phyloP scores from a whole-genome alignment of 345 rosid species.

The Brassica cretica region DNA sequence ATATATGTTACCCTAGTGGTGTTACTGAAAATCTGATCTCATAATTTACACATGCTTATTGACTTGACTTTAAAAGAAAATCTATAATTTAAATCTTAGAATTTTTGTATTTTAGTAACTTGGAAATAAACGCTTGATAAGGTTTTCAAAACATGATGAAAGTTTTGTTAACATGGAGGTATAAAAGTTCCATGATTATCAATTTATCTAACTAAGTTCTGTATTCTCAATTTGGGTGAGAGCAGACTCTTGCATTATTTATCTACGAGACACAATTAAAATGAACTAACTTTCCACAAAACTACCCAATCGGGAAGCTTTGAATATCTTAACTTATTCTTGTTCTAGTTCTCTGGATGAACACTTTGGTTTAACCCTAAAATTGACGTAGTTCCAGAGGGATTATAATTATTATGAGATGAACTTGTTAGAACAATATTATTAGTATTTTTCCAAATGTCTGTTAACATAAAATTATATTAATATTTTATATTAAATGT shows the following conservation, averaged over 20 bases:
- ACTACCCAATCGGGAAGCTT: too few species aligned
- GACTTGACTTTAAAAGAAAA: neutral
- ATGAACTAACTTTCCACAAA: neutral
- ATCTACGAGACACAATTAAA: neutral
- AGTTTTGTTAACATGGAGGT: neutral
- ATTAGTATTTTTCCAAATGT: too few species aligned
- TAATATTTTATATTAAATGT: too few species aligned
- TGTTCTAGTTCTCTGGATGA: neutral
- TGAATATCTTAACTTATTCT: too few species aligned
- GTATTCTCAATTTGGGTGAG: neutral
- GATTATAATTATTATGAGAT: neutral
- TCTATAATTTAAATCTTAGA: neutral
- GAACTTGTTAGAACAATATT: neutral
- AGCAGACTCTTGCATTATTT: neutral
- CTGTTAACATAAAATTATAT: too few species aligned
- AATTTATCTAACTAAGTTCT: neutral
- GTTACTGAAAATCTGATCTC: neutral
- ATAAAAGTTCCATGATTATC: neutral
- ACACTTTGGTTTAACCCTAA: neutral
- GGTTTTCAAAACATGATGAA: neutral
- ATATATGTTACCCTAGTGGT: neutral
- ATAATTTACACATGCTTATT: neutral
- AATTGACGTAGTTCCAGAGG: neutral
- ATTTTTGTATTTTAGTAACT: neutral
- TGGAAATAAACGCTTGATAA: neutral